Evolutionary conservation across 2,329 filamentous ascomycete species (phyloP).

Genomic region (Polytolypa hystricis): DNA sequence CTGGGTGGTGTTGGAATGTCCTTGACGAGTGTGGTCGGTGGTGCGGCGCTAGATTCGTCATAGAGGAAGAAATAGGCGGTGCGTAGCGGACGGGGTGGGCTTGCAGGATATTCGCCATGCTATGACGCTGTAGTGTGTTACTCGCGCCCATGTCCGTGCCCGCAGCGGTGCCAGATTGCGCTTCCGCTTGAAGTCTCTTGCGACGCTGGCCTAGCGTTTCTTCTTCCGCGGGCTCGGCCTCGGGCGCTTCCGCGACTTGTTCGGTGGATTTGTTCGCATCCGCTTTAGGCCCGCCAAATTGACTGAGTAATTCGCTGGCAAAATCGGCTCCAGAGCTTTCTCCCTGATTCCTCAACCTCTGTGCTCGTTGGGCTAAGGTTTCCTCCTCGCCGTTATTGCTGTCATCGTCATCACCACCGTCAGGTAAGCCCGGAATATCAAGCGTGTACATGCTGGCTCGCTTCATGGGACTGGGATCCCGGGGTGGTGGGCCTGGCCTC

Average conservation of each 20-base stretch:
- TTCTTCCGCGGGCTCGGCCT: slow-evolving; percentile 21
- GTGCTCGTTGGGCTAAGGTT: slow-evolving; percentile 35
- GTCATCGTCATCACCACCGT: slow-evolving; percentile 19
- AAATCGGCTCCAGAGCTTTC: slow-evolving; percentile 22
- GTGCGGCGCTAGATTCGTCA: background rate
- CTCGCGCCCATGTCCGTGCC: slow-evolving; percentile 8
- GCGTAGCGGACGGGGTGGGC: slow-evolving; percentile 39
- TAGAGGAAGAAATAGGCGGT: no score
- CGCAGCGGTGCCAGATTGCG: slow-evolving; percentile 7
- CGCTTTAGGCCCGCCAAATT: no score
- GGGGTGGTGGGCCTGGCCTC: slow-evolving; percentile 20
- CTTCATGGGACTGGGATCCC: slow-evolving; percentile 13
- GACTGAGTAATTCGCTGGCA: slow-evolving; percentile 31
- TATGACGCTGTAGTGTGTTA: slow-evolving; percentile 26
- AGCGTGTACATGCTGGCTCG: slow-evolving; percentile 26
- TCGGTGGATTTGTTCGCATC: slow-evolving; percentile 14
- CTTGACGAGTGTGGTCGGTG: background rate
- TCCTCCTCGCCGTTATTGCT: slow-evolving; percentile 30
- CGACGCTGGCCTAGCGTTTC: slow-evolving; percentile 38
- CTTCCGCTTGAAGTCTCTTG: slow-evolving; percentile 34
- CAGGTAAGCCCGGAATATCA: slow-evolving; percentile 16
- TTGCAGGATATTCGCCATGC: slow-evolving; percentile 41
- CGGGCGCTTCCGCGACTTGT: slow-evolving; percentile 8
- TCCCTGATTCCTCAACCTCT: slow-evolving; percentile 28
- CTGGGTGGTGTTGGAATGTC: background rate